Evolutionary conservation across 2,329 filamentous ascomycete species (phyloP).

Genomic region (Penicillium rolfsii): DNA sequence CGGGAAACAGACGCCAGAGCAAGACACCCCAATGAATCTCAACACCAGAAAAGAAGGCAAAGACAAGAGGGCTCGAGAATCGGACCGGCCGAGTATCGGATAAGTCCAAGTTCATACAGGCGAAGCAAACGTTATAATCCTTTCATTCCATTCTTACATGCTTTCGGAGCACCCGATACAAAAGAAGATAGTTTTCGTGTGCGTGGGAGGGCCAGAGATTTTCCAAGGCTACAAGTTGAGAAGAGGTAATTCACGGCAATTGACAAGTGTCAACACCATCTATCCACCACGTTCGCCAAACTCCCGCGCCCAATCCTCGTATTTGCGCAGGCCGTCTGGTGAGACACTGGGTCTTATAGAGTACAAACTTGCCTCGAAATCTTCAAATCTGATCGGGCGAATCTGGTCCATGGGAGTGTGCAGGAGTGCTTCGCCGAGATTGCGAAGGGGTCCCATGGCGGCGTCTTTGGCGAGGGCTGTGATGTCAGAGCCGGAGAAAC

Average conservation of each 20-base stretch:
- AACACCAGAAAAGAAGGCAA: neutral
- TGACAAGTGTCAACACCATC: neutral
- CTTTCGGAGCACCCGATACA: neutral
- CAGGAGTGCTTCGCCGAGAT: slow-evolving; percentile 84
- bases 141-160: slow-evolving; percentile 2
- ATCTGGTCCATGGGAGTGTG: slow-evolving; percentile 95
- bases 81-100: neutral
- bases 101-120: neutral
- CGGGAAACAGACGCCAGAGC: neutral
- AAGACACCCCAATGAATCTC: neutral
- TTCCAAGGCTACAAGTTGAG: neutral
- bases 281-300: slow-evolving; percentile 90
- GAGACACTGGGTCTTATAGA: slow-evolving; percentile 91
- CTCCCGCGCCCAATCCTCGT: slow-evolving; percentile 90
- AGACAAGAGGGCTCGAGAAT: neutral
- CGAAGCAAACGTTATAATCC: neutral
- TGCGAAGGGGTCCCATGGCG: slow-evolving; percentile 92
- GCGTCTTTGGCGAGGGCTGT: slow-evolving; percentile 96
- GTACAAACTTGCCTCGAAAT: slow-evolving; percentile 81
- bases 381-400: slow-evolving; percentile 76
- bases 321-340: slow-evolving; percentile 79
- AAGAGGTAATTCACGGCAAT: neutral
- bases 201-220: neutral
- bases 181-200: neutral
- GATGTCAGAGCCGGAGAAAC: slow-evolving; percentile 97